Conservation (phyloP, 441 rosid species). For the Gossypium trilobum region DNA sequence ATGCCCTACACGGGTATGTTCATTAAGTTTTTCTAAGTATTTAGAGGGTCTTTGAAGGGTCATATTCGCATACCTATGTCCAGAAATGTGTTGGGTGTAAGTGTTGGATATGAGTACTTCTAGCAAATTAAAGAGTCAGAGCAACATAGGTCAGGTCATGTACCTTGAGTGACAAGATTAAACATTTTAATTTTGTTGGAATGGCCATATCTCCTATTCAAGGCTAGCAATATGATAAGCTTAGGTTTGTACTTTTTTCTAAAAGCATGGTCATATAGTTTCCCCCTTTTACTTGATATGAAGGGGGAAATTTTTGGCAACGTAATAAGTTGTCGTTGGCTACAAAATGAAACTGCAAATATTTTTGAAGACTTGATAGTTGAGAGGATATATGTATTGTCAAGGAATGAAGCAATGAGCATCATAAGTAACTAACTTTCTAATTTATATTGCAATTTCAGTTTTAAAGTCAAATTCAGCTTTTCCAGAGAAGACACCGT, state of each 20-base stretch:
- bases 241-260: not conserved
- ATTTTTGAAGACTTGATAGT: not conserved
- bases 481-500: constrained; percentile 55
- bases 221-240: not conserved
- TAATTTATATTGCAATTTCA: constrained; percentile 27
- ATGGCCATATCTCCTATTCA: not conserved
- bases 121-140: not conserved
- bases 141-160: not conserved
- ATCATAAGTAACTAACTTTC: not conserved
- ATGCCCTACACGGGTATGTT: not conserved
- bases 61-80: not conserved
- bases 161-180: not conserved
- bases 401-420: not conserved
- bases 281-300: not conserved
- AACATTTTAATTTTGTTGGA: not conserved
- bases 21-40: not conserved
- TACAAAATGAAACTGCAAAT: not conserved
- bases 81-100: not conserved
- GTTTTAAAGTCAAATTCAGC: constrained; percentile 74
- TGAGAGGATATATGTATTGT: too few relatives aligned
- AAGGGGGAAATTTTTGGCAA: not conserved
- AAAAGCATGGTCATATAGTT: not conserved
- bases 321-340: not conserved
- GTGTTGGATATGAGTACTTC: not conserved
- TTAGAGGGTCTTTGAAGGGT: not conserved